Evolutionary conservation across 140 eudicot species (phyloP), one percentile per base, ranked within the genome.

Genomic region (Flaveria floridana): DNA sequence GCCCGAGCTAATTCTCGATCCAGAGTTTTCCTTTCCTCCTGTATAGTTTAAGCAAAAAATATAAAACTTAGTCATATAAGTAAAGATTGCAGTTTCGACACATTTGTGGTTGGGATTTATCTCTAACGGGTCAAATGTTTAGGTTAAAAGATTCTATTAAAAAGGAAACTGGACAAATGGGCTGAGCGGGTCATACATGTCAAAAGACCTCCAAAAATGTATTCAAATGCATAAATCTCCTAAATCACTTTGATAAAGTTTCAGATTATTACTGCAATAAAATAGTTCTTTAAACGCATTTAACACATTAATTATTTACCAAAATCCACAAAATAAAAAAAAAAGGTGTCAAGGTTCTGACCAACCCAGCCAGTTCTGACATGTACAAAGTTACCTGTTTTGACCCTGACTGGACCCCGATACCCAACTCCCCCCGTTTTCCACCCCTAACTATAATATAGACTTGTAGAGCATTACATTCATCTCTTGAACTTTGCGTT

Each of bases 1-100:
- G 98, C 98, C 59, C 98, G 96, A 15, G 98, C 98, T 57, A 92
- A 85, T 89, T 92, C 98, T 59, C 98, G 74, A 70, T 92, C 98
- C 76, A 92, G 84, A 26, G 95, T 87, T 82, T 89, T 92, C 68
- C 91, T 82, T 80, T 92, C 98, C 82, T 93, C 98, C 96, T 93
- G 75, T 44, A 55, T 58, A 76, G 48, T 58, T 53, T 30, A 79
- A 5, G 55, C 15, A 62, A 62, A 68, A 51, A 74, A 18, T 8
- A 48, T 30, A 48, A 71, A 42, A 42, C 8, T 13, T 25, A 59
- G 16, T 59, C 64, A 19, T 69, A 68, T 3, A 56, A 3, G 52
- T 15, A 65, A 26, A 65, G 30, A 30, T 34, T 63, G 69, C 69
- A 26, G 39, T 15, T 65, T 65, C 13, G 1, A 16, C 13, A 28